Evolutionary conservation across 2,329 filamentous ascomycete species (phyloP).

Genomic region (Fusarium hainanense): DNA sequence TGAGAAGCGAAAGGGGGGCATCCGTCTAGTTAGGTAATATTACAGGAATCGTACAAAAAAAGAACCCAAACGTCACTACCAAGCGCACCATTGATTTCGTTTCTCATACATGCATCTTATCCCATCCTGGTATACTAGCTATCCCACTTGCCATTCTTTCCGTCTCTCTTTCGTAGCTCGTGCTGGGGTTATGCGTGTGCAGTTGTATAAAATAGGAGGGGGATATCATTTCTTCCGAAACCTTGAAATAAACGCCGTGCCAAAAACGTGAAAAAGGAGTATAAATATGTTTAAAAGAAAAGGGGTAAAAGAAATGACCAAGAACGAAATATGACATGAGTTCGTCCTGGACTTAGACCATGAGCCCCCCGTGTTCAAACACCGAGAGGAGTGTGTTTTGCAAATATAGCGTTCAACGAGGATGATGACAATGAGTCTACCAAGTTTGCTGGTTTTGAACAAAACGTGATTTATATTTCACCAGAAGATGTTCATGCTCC

Average conservation of each 20-base stretch:
- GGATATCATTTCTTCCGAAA: constrained; percentile 46
- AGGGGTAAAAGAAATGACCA: neutral
- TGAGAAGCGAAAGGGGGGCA: constrained; percentile 13
- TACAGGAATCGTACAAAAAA: constrained; percentile 39
- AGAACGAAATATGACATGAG: neutral
- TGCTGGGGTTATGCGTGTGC: constrained; percentile 23
- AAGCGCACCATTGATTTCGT: constrained; percentile 17
- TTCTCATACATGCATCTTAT: constrained; percentile 21
- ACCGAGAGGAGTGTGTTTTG: constrained; percentile 33
- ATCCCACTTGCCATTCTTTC: constrained; percentile 22
- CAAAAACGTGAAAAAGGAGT: constrained; percentile 10
- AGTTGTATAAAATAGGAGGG: constrained; percentile 38
- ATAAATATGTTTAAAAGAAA: neutral
- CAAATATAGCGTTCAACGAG: neutral
- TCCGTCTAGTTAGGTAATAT: constrained; percentile 37
- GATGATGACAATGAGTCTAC: neutral
- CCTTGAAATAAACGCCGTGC: constrained; percentile 43
- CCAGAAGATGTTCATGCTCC: neutral
- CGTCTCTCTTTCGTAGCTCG: constrained; percentile 29
- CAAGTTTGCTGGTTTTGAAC: neutral
- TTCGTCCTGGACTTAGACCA: constrained; percentile 20
- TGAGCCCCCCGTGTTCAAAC: constrained; percentile 33
- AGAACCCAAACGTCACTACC: constrained; percentile 8
- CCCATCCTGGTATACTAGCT: constrained; percentile 21
- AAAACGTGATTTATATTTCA: neutral